Percentiles rank a stretch among this genome's conserved stretches.
Conservation (phyloP, 2,329 filamentous ascomycete genomes). For the Stenocarpella maydis region DNA sequence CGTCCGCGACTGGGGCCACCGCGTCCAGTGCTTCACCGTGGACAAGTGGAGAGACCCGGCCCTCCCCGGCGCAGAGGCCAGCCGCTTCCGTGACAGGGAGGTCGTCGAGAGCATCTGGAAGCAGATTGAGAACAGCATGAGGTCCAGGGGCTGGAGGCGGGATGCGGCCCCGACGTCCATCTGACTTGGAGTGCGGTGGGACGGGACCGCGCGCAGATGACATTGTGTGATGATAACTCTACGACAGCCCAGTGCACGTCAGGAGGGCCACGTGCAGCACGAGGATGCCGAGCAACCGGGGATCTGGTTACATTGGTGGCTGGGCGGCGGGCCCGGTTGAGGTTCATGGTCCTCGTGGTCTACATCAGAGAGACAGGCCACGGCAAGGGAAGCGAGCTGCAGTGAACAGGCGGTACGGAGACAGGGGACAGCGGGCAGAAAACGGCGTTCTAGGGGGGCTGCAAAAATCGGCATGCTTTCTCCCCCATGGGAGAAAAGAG, state of each 20-base stretch:
- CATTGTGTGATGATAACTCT: neutral
- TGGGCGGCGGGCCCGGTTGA: neutral
- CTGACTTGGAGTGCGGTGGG: constrained; percentile 38
- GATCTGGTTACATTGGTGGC: neutral
- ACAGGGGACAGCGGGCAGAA: constrained; percentile 20
- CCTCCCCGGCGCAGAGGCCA: constrained; percentile 55
- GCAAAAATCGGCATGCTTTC: constrained; percentile 9
- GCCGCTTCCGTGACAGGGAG: constrained; percentile 86
- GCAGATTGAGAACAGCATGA: constrained; percentile 87
- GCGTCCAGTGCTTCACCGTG: constrained; percentile 75
- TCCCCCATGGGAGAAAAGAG: too few species aligned
- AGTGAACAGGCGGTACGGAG: constrained; percentile 1
- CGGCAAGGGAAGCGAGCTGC: neutral
- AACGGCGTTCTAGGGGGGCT: constrained; percentile 13
- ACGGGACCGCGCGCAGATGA: neutral
- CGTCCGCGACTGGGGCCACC: constrained; percentile 85
- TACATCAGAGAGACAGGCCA: too few species aligned
- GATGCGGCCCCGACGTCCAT: constrained; percentile 70
- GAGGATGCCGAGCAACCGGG: neutral
- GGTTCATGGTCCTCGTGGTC: too few species aligned
- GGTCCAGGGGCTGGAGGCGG: constrained; percentile 80
- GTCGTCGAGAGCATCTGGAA: constrained; percentile 94
- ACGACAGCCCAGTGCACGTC: neutral
- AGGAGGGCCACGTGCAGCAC: neutral
- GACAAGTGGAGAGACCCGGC: constrained; percentile 78